Evolutionary conservation across 2,329 filamentous ascomycete species (phyloP).

Genomic region (Fusarium robinianum): DNA sequence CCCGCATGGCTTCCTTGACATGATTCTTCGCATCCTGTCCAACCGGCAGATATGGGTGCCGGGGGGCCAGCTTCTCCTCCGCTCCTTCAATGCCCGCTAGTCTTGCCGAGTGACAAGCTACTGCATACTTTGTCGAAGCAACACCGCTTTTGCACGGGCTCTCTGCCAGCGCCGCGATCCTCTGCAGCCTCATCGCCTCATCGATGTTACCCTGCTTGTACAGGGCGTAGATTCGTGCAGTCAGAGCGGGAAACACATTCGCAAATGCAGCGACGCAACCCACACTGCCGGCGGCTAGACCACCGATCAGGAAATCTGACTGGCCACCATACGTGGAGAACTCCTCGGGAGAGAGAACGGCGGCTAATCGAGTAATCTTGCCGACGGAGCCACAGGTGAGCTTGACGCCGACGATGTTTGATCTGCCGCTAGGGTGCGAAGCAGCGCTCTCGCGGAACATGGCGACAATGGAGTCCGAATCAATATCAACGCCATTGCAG

Average conservation of each 20-base stretch:
- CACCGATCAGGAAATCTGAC: constrained; percentile 70
- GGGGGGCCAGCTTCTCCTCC: constrained; percentile 60
- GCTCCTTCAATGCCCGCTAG: constrained; percentile 64
- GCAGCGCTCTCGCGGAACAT: constrained; percentile 32
- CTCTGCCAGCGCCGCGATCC: constrained; percentile 67
- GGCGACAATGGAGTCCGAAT: constrained; percentile 60
- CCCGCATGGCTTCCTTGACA: constrained; percentile 47
- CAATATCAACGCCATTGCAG: constrained; percentile 69
- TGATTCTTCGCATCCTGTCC: constrained; percentile 49
- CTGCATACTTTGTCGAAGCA: constrained; percentile 70
- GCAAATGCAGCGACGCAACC: constrained; percentile 67
- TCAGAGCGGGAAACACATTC: constrained; percentile 63
- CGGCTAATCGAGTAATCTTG: constrained; percentile 67
- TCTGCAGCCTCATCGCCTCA: constrained; percentile 65
- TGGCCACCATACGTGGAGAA: constrained; percentile 76
- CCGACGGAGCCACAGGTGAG: constrained; percentile 73
- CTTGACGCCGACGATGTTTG: constrained; percentile 72
- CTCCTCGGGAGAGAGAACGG: constrained; percentile 52
- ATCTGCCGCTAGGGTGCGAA: constrained; percentile 26
- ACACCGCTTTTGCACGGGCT: constrained; percentile 68
- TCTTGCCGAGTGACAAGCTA: constrained; percentile 61
- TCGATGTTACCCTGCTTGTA: constrained; percentile 60
- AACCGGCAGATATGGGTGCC: constrained; percentile 63
- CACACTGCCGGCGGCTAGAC: constrained; percentile 60
- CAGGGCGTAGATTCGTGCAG: constrained; percentile 63